These are phyloP conservation scores for Penicillium lividum DNA, from an alignment of 495 filamentous ascomycete species.

Conservation along the genomic window DNA sequence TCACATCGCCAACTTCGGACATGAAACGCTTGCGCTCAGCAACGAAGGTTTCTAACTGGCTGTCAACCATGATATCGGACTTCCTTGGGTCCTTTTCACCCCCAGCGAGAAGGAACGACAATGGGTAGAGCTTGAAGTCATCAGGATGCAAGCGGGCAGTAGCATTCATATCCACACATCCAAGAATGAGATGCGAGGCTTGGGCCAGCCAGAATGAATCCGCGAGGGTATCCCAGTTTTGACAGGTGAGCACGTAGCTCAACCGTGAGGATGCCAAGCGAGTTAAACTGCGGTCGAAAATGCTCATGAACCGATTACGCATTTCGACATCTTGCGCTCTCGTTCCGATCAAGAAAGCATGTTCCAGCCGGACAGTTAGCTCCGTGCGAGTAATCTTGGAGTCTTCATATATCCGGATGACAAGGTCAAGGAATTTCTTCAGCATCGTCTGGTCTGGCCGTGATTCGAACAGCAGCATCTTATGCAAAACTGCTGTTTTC, in stretches of 20 bases:
- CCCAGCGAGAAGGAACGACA: conserved; percentile 64
- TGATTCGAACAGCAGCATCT: conserved; percentile 95
- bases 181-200: conserved; percentile 86
- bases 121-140: conserved; percentile 75
- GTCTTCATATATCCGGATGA: conserved; percentile 97
- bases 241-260: conserved; percentile 83
- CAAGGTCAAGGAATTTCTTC: conserved; percentile 89
- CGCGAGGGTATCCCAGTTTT: conserved; percentile 94
- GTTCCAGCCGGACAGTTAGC: conserved; percentile 92
- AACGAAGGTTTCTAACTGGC: conserved; percentile 78
- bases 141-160: conserved; percentile 73
- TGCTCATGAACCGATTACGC: conserved; percentile 91
- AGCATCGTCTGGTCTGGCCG: conserved; percentile 78
- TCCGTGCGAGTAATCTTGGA: conserved; percentile 93
- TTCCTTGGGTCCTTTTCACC: conserved; percentile 71
- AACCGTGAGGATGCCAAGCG: conserved; percentile 82
- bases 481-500: conserved; percentile 93
- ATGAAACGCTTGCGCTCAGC: conserved; percentile 77
- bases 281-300: conserved; percentile 89
- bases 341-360: conserved; percentile 95
- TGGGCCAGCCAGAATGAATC: conserved; percentile 98
- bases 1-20: conserved; percentile 77
- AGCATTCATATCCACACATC: conserved; percentile 82
- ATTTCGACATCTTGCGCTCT: conserved; percentile 93
- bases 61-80: conserved; percentile 72